phyloP scores from a whole-genome alignment of 2,329 filamentous ascomycete species.

The Cryoendolithus antarcticus region DNA sequence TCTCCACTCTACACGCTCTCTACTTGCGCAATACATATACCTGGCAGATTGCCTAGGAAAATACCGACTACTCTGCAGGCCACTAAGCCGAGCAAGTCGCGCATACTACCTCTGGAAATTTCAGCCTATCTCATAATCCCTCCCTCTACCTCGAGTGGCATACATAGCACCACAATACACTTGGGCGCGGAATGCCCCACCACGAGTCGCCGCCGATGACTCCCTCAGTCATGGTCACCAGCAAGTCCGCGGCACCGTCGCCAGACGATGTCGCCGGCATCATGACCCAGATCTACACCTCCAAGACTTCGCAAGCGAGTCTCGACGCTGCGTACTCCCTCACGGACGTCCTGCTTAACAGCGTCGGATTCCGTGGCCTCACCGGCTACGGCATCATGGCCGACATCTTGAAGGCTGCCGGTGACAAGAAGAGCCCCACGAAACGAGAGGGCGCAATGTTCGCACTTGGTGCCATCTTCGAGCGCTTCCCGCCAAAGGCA shows the following conservation, averaged over 20 bases:
- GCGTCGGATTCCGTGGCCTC: conserved; percentile 51
- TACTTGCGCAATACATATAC: no score
- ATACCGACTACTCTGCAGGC: no score
- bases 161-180: neutral
- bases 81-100: no score
- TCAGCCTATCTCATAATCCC: no score
- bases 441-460: conserved; percentile 88
- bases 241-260: conserved; percentile 31
- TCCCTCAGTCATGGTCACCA: conserved; percentile 34
- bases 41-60: no score
- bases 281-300: conserved; percentile 32
- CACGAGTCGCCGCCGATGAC: conserved; percentile 38
- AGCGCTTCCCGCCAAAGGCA: conserved; percentile 69
- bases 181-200: conserved; percentile 32
- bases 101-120: no score
- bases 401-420: conserved; percentile 62
- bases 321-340: conserved; percentile 54
- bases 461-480: conserved; percentile 83
- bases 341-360: conserved; percentile 51
- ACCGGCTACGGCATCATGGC: conserved; percentile 49
- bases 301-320: conserved; percentile 42
- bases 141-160: no score
- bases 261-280: conserved; percentile 34
- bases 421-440: conserved; percentile 84
- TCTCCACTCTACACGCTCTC: no score